These are phyloP conservation scores for Porpolomopsis calyptriformis DNA, from an alignment of 768 basidiomycete genomes.

Conservation along the genomic window DNA sequence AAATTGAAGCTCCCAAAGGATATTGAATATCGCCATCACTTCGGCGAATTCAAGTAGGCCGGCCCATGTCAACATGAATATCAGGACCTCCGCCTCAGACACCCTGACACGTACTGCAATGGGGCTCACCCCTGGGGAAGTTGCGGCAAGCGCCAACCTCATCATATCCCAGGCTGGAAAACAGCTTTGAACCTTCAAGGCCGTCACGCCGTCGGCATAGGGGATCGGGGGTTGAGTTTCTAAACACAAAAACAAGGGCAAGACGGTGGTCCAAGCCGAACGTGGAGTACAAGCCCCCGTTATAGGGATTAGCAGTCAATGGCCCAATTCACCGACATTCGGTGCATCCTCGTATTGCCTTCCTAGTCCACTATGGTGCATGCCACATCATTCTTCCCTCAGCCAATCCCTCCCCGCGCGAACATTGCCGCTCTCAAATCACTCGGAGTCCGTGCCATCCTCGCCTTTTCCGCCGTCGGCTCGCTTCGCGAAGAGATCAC, in stretches of 20 bases:
- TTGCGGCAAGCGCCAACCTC: not conserved
- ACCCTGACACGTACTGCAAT: too few relatives aligned
- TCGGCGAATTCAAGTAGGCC: constrained; percentile 1
- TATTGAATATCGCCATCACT: constrained; percentile 4
- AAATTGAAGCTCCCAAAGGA: constrained; percentile 2
- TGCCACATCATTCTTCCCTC: constrained; percentile 75
- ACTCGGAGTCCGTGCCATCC: constrained; percentile 77
- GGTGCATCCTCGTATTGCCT: constrained; percentile 72
- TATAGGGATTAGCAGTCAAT: constrained; percentile 5
- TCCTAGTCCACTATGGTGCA: constrained; percentile 84
- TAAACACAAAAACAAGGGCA: constrained; percentile 5
- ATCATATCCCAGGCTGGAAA: constrained; percentile 1
- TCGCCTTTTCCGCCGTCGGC: constrained; percentile 94
- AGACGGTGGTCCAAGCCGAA: constrained; percentile 4
- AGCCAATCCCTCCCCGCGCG: constrained; percentile 70
- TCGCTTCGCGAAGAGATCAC: constrained; percentile 87
- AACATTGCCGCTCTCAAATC: constrained; percentile 95
- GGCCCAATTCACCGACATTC: constrained; percentile 84
- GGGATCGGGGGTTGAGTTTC: constrained; percentile 4
- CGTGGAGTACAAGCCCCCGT: constrained; percentile 4
- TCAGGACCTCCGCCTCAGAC: not conserved
- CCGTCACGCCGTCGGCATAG: constrained; percentile 1
- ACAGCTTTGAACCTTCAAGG: constrained; percentile 4
- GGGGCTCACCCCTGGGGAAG: not conserved
- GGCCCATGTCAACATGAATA: constrained; percentile 5